phyloP scores from a whole-genome alignment of 495 filamentous ascomycete species.

The Xylaria scruposa region DNA sequence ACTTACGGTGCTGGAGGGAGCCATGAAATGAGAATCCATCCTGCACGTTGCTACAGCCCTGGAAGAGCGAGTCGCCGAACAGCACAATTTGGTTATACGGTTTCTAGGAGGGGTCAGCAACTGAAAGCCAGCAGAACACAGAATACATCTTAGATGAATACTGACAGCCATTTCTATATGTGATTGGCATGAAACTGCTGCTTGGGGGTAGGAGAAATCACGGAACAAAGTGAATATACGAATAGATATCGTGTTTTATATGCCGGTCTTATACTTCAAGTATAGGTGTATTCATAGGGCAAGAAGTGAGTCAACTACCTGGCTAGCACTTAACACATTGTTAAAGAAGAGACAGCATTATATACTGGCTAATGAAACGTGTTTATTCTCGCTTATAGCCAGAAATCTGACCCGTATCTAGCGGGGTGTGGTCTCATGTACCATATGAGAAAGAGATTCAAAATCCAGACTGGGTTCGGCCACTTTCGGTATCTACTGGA shows the following conservation, averaged over 20 bases:
- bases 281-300: background rate
- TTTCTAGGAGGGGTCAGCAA: conserved; percentile 30
- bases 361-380: conserved; percentile 6
- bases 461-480: background rate
- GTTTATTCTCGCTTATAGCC: conserved; percentile 5
- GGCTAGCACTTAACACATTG: background rate
- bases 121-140: background rate
- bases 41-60: conserved; percentile 62
- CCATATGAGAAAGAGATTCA: background rate
- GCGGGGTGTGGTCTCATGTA: conserved; percentile 11
- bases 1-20: conserved; percentile 71
- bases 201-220: background rate
- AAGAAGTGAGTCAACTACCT: background rate
- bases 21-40: conserved; percentile 74
- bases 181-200: background rate
- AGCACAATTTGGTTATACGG: conserved; percentile 71
- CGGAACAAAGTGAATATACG: background rate
- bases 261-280: conserved; percentile 1
- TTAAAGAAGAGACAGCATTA: background rate
- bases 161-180: conserved; percentile 38
- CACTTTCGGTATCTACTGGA: background rate
- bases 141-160: background rate
- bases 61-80: conserved; percentile 83
- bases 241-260: conserved; percentile 2
- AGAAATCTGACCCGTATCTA: conserved; percentile 7